Conservation (phyloP, 164 flowering plant genomes). For the Chimonanthus praecox region DNA sequence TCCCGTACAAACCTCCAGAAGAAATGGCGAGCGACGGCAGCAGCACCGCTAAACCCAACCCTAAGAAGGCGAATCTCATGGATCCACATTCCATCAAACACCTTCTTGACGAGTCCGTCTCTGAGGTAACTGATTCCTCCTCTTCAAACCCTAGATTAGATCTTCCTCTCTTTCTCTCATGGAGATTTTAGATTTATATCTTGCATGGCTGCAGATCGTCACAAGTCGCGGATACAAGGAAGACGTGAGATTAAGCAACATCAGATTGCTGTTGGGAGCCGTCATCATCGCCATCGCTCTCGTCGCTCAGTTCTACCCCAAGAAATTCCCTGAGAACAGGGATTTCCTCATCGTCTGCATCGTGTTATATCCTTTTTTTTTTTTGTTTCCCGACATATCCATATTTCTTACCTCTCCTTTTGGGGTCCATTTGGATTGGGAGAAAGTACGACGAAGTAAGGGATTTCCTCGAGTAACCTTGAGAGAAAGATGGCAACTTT, state of each 20-base stretch:
- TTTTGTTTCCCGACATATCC: not conserved
- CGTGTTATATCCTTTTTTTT: conserved; percentile 65
- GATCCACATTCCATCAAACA: conserved; percentile 84
- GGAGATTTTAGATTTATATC: too few relatives aligned
- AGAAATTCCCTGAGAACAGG: conserved; percentile 86
- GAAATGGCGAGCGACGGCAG: conserved; percentile 12
- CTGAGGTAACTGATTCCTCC: conserved; percentile 47
- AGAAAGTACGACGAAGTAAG: too few relatives aligned
- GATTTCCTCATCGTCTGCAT: conserved; percentile 79
- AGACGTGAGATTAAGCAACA: conserved; percentile 77
- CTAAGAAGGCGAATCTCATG: conserved; percentile 70
- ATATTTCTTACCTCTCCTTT: not conserved
- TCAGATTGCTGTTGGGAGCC: conserved; percentile 56
- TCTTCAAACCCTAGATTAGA: conserved; percentile 1
- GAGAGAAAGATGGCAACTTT: not conserved
- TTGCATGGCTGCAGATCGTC: conserved; percentile 46
- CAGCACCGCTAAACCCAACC: conserved; percentile 17
- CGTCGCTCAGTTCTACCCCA: conserved; percentile 83
- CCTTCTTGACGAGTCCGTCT: conserved; percentile 72
- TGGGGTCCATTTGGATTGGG: not conserved
- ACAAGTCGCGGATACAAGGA: conserved; percentile 65
- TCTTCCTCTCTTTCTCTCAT: too few relatives aligned
- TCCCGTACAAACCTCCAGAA: too few relatives aligned
- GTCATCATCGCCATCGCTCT: conserved; percentile 69
- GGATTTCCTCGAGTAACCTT: not conserved